phyloP scores from a whole-genome alignment of 2,329 filamentous ascomycete genomes.

The Neophaeococcomyces aloes region DNA sequence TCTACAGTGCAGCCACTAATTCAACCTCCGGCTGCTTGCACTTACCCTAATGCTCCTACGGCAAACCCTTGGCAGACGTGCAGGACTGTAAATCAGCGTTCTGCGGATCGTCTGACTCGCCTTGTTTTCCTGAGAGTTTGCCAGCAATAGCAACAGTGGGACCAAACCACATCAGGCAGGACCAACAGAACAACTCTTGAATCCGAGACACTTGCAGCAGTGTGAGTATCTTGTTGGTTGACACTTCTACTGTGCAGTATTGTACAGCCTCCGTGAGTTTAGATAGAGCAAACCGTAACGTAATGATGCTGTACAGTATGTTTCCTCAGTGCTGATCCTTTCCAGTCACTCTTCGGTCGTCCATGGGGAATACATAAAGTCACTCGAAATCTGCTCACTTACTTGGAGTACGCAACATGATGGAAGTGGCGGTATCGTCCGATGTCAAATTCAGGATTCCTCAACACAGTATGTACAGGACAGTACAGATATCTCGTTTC shows the following conservation, averaged over 20 bases:
- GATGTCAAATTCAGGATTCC: too few species aligned
- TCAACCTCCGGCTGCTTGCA: neutral
- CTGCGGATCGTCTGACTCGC: conserved; percentile 1
- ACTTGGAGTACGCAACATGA: too few species aligned
- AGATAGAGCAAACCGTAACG: neutral
- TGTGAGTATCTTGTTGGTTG: neutral
- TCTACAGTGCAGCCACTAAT: conserved; percentile 6
- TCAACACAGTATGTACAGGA: neutral
- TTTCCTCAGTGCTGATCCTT: too few species aligned
- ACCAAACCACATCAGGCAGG: neutral
- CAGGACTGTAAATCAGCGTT: neutral
- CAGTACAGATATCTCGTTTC: neutral
- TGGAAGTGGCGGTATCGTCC: too few species aligned
- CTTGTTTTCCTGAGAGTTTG: neutral
- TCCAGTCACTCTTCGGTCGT: too few species aligned
- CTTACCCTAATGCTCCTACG: too few species aligned
- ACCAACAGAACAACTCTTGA: neutral
- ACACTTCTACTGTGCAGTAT: conserved; percentile 2
- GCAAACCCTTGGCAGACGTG: neutral
- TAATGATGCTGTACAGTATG: too few species aligned
- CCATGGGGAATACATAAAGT: too few species aligned
- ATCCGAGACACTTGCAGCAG: too few species aligned
- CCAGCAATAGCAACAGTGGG: conserved; percentile 6
- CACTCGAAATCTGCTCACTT: too few species aligned
- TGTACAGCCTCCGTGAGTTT: neutral